These are phyloP conservation scores for Solanum microdontum DNA, from an alignment of 257 asterid species.

Conservation along the genomic window DNA sequence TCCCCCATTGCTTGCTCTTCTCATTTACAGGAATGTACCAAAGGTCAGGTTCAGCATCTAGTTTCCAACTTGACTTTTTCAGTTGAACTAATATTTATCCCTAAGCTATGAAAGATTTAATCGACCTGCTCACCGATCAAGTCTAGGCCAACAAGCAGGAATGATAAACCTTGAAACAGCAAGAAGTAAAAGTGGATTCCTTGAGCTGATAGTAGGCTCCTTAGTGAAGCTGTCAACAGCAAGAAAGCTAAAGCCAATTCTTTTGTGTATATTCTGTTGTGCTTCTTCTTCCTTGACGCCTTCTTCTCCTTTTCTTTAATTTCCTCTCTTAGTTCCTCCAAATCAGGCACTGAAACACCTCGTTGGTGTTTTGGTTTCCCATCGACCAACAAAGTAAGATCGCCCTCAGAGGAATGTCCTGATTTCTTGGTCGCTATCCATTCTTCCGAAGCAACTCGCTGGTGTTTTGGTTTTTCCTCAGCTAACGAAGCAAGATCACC, in stretches of 20 bases:
- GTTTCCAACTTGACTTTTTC: neutral
- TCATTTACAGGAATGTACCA: conserved; percentile 2
- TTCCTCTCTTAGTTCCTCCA: conserved; percentile 52
- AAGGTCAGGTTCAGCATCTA: neutral
- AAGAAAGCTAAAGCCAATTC: conserved; percentile 77
- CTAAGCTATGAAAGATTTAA: neutral
- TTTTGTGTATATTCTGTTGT: conserved; percentile 68
- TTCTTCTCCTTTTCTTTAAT: conserved; percentile 26
- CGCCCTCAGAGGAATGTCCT: conserved; percentile 73
- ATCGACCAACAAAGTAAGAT: conserved; percentile 40
- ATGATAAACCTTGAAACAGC: conserved; percentile 86
- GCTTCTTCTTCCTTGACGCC: conserved; percentile 48
- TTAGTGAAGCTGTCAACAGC: conserved; percentile 69
- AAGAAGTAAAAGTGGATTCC: conserved; percentile 90
- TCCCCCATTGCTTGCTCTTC: neutral
- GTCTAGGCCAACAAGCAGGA: conserved; percentile 81
- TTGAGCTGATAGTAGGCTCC: conserved; percentile 86
- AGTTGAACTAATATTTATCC: neutral
- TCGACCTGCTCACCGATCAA: conserved; percentile 88
- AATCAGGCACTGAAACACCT: conserved; percentile 55
- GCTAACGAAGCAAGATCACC: conserved; percentile 54
- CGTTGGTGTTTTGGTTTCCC: conserved; percentile 41
- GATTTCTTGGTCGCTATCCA: conserved; percentile 36
- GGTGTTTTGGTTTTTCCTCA: conserved; percentile 39
- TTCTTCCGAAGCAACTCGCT: conserved; percentile 53